These are phyloP conservation scores for Phytopythium aichiense DNA, from an alignment of 352 stramenopile species.

Conservation along the genomic window DNA sequence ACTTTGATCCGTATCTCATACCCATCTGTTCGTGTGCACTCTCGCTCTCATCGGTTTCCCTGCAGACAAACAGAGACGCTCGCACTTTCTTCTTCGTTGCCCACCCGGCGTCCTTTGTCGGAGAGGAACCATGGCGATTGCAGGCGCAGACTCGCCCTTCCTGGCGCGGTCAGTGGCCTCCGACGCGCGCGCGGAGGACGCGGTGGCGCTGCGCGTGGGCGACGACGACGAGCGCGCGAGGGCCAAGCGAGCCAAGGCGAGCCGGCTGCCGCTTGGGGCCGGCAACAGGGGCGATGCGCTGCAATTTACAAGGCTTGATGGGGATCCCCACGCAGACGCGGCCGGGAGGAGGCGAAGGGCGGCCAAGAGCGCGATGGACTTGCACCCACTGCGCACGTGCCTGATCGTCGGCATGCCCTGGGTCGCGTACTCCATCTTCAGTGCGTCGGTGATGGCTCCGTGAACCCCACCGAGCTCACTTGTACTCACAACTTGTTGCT, in stretches of 20 bases:
- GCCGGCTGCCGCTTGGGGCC: background rate
- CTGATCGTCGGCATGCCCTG: slow-evolving; percentile 73
- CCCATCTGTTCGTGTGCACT: background rate
- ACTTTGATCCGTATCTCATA: background rate
- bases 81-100: background rate
- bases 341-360: background rate
- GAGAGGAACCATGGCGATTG: background rate
- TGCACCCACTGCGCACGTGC: slow-evolving; percentile 44
- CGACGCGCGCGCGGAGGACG: background rate
- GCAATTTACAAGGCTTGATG: too few relatives aligned
- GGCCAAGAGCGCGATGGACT: slow-evolving; percentile 3
- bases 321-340: background rate
- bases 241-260: background rate
- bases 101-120: background rate
- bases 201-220: background rate
- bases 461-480: background rate
- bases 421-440: slow-evolving; percentile 65
- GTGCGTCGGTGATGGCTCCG: slow-evolving; percentile 19
- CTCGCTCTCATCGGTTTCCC: background rate
- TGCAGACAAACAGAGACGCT: background rate
- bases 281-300: background rate
- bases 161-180: background rate
- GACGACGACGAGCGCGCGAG: background rate
- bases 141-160: background rate
- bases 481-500: slow-evolving; percentile 3